Evolutionary conservation across 306 rosid genomes (phyloP), one percentile per base, ranked within the genome.

Genomic region (Rubus parviflorus): DNA sequence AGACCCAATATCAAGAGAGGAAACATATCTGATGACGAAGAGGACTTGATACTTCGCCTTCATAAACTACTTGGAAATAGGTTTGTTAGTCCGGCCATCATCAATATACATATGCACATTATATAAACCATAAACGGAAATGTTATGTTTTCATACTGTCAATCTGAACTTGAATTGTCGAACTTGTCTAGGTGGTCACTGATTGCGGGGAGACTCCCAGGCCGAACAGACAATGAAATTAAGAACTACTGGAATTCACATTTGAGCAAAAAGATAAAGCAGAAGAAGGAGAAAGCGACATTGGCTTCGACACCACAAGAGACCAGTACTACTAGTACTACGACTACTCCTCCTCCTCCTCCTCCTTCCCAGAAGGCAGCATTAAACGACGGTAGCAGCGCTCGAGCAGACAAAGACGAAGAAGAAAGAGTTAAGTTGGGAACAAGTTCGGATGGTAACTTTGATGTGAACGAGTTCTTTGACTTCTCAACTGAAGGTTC

Each of bases 171-270:
- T 40, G 7, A 38, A 17, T 38, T 65, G 7, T 65, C 15, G 0
- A 65, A 40, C 70, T 66, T 37, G 7, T 75, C 3, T 22, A 89
- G 94, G 82, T 89, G 94, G 94, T 87, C 94, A 1, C 73, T 89
- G 80, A 89, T 89, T n/a, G 94, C 94, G 2, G 94, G 94, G 30
- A 80, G 94, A 53, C 90, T 89, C 73, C 94, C 94, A 0, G 94
- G 94, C 4, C 83, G 91, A 84, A 89, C 94, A 47, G 91, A 89
- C 83, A 89, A 87, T 57, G 91, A 89, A 85, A 89, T 89, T 3
- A 89, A 89, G 76, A 89, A 89, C 25, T 87, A 89, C 3, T 89
- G 94, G 94, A 89, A 89, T 86, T 89, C 94, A 80, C 91, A 87
- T 87, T 87, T 89, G 87, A 80, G 90, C 83, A 89, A 84, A 77